Evolutionary conservation across 805 yeast genomes (phyloP), one percentile per base, ranked within the genome.

Genomic region (Phaffomyces opuntiae): DNA sequence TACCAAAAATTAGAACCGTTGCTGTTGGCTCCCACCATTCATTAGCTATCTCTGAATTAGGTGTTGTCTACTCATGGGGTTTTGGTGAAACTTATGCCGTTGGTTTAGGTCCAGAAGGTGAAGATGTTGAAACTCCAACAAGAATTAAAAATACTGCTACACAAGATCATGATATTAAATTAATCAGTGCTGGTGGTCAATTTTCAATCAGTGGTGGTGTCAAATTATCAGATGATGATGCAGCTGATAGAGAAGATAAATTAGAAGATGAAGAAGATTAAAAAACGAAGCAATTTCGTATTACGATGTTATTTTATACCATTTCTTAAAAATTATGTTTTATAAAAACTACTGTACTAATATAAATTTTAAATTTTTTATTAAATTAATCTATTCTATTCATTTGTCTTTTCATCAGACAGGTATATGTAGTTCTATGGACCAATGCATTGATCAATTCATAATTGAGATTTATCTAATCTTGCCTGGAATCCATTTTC

Each of bases 21-120:
- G 83, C 95, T 7, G 79, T 83, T 34, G 99, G 99, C 2, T 83
- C 96, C 1, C 98, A 93, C 57, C 99, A 93, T 62, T 84, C 95
- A 3, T 67, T 93, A 45, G 97, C 96, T 1, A 74, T 90, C 6
- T 79, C 95, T 4, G 76, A 72, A 21, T 88, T 87, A 55, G 99
- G 99, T 13, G 69, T 86, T 43, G 86, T 81, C 2, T 93, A 80
- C 68, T 78, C 97, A 1, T 93, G 99, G 99, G 99, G 99, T 1
- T 93, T 90, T 62, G 97, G 95, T 39, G 98, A 91, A 54, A 90
- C 96, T 1, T 93, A 88, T 65, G 99, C 96, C 17, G 82, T 91
- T 31, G 99, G 99, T 12, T 80, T 89, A 49, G 99, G 99, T 8
- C 90, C 89, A 17, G 70, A 73, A 7, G 81, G 86, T 34, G 96